Conservation (phyloP, 345 rosid species). For the Nasturtium officinale region DNA sequence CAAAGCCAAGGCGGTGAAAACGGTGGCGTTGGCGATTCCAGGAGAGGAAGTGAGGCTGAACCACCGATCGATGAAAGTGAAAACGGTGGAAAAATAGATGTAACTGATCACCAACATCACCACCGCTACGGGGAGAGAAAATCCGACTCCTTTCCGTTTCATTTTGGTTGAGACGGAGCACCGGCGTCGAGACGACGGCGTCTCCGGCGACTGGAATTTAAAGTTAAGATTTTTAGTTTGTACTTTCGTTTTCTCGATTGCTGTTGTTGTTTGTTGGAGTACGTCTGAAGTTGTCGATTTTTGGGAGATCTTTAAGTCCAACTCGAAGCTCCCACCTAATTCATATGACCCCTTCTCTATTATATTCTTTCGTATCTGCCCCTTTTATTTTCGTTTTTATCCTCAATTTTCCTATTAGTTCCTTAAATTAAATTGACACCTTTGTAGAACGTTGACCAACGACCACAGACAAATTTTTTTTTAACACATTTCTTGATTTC, state of each 20-base stretch:
- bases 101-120: slow-evolving; percentile 67
- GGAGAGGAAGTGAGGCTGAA: slow-evolving; percentile 81
- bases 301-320: slow-evolving; percentile 20
- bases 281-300: slow-evolving; percentile 31
- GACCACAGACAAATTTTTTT: background rate
- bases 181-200: slow-evolving; percentile 75
- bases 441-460: background rate
- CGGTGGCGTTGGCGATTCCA: slow-evolving; percentile 73
- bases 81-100: slow-evolving; percentile 72
- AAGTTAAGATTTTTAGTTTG: background rate
- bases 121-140: slow-evolving; percentile 69
- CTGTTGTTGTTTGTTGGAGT: slow-evolving; percentile 31
- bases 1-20: slow-evolving; percentile 68
- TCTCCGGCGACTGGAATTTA: slow-evolving; percentile 46
- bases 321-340: slow-evolving; percentile 32
- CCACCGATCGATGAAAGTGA: slow-evolving; percentile 85
- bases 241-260: slow-evolving; percentile 15
- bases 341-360: background rate
- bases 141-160: slow-evolving; percentile 55
- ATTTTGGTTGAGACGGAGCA: slow-evolving; percentile 55
- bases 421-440: background rate
- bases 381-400: background rate
- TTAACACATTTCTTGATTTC: background rate
- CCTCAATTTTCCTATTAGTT: background rate
- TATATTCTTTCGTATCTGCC: slow-evolving; percentile 8